Percentiles rank a stretch among this genome's conserved stretches.
These are phyloP conservation scores for Lipomyces mesembrius DNA, from an alignment of 805 yeast species.

Conservation along the genomic window DNA sequence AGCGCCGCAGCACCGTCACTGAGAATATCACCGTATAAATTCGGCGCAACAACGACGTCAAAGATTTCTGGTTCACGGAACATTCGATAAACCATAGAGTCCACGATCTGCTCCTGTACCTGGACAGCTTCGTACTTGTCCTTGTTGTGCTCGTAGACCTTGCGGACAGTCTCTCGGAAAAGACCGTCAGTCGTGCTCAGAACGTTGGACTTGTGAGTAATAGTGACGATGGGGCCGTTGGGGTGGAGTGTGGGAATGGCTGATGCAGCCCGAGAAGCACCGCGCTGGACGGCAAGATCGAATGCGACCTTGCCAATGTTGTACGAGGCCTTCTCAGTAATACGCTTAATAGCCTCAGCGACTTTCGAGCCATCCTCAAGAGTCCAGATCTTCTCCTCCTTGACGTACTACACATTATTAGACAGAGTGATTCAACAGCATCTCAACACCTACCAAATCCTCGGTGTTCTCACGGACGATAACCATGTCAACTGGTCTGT, in stretches of 20 bases:
- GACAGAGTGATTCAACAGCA: background rate
- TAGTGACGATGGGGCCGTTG: slow-evolving; percentile 76
- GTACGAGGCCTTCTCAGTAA: slow-evolving; percentile 82
- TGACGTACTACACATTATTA: slow-evolving; percentile 61
- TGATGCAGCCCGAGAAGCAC: slow-evolving; percentile 65
- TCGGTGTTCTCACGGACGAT: slow-evolving; percentile 99
- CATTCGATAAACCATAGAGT: slow-evolving; percentile 98
- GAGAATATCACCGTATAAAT: slow-evolving; percentile 94
- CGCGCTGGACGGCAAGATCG: slow-evolving; percentile 92
- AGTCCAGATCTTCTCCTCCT: slow-evolving; percentile 73
- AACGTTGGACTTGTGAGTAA: slow-evolving; percentile 96
- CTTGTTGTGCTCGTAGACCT: slow-evolving; percentile 58
- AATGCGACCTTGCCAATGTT: slow-evolving; percentile 89
- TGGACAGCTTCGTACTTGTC: slow-evolving; percentile 61
- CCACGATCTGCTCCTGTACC: slow-evolving; percentile 95
- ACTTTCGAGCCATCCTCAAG: slow-evolving; percentile 82
- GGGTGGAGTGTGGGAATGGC: slow-evolving; percentile 48
- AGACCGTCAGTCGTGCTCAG: slow-evolving; percentile 91
- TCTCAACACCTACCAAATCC: slow-evolving; percentile 56
- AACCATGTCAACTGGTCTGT: slow-evolving; percentile 93
- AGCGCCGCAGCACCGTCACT: slow-evolving; percentile 98
- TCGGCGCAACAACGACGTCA: slow-evolving; percentile 98
- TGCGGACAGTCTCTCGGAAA: slow-evolving; percentile 84
- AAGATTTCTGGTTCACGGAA: slow-evolving; percentile 97
- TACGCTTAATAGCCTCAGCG: slow-evolving; percentile 98